These are phyloP conservation scores for Mesembryanthemum crystallinum DNA, from an alignment of 148 eudicot species.

Conservation along the genomic window DNA sequence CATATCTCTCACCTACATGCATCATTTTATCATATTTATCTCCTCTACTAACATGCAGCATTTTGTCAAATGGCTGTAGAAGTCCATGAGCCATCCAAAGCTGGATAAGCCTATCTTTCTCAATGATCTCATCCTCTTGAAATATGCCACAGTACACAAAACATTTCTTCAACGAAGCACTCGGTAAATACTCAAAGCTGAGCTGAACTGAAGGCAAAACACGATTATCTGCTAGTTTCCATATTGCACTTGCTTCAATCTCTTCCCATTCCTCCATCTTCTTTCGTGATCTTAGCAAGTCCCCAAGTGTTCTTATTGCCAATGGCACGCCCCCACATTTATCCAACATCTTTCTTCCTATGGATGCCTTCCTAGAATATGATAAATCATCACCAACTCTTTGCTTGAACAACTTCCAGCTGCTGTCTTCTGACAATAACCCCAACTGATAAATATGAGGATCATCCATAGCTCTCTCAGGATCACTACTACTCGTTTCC, in stretches of 20 bases:
- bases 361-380: background rate
- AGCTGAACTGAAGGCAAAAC: conserved; percentile 11
- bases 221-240: background rate
- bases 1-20: background rate
- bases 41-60: too few species aligned
- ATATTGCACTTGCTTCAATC: conserved; percentile 4
- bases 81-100: conserved; percentile 19
- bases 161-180: background rate
- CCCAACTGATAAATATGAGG: background rate
- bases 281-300: background rate
- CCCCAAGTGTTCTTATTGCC: background rate
- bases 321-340: conserved; percentile 4
- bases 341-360: background rate
- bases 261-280: background rate
- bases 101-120: conserved; percentile 7
- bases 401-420: background rate
- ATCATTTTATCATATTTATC: background rate
- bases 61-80: background rate
- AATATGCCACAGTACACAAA: conserved; percentile 4
- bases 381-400: background rate
- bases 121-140: conserved; percentile 5
- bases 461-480: background rate
- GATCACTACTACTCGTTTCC: too few species aligned
- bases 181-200: conserved; percentile 12
- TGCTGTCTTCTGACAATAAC: background rate